Conservation (phyloP, 495 filamentous ascomycete genomes). For the Zalerion maritima region DNA sequence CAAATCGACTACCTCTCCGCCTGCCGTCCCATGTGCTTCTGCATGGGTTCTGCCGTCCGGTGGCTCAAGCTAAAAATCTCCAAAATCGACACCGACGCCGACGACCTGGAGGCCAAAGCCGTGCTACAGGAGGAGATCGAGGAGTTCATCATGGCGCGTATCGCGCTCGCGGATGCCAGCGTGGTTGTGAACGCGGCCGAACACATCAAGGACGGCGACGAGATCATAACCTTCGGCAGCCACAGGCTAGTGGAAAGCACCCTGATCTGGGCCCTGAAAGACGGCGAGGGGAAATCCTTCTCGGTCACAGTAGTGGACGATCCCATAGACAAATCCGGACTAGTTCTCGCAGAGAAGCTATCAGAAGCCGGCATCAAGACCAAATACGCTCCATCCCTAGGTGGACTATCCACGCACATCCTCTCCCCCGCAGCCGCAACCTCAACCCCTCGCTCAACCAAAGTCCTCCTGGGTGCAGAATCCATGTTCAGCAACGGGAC, state of each 20-base stretch:
- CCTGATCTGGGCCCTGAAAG: slow-evolving; percentile 51
- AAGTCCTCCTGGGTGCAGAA: slow-evolving; percentile 77
- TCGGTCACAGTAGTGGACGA: slow-evolving; percentile 74
- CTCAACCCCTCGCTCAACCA: slow-evolving; percentile 61
- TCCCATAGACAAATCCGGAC: slow-evolving; percentile 61
- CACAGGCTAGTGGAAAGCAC: slow-evolving; percentile 72
- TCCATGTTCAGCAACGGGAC: slow-evolving; percentile 83
- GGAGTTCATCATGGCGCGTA: slow-evolving; percentile 75
- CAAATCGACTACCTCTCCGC: slow-evolving; percentile 91
- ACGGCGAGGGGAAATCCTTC: slow-evolving; percentile 49
- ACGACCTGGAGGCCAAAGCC: slow-evolving; percentile 64
- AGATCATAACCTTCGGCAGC: slow-evolving; percentile 80
- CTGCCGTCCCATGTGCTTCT: slow-evolving; percentile 81
- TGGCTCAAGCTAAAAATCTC: slow-evolving; percentile 83
- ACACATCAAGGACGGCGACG: slow-evolving; percentile 61
- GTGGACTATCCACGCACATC: slow-evolving; percentile 56
- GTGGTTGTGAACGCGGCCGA: slow-evolving; percentile 60
- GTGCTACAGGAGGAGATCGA: slow-evolving; percentile 70
- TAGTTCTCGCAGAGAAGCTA: slow-evolving; percentile 54
- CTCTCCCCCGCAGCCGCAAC: too few relatives aligned
- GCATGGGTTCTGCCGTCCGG: slow-evolving; percentile 90
- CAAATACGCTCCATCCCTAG: slow-evolving; percentile 60
- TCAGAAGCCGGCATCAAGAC: slow-evolving; percentile 54
- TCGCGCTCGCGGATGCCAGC: slow-evolving; percentile 71
- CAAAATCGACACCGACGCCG: slow-evolving; percentile 65